Percentiles rank a stretch among this genome's conserved stretches.
phyloP scores from a whole-genome alignment of 495 filamentous ascomycete genomes.

The Venustampulla echinocandica region DNA sequence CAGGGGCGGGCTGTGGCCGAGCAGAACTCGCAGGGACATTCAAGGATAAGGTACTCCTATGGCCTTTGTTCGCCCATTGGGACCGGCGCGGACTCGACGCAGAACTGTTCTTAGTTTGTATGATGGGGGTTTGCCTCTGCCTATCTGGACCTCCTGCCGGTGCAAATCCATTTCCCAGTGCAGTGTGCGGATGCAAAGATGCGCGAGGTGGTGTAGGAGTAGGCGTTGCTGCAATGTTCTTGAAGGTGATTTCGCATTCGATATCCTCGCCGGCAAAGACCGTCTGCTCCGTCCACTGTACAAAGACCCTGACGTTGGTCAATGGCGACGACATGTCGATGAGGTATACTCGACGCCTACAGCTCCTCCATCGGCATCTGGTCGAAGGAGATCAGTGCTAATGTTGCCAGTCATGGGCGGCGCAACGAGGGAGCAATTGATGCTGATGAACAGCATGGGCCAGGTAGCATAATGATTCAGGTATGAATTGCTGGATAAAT shows the following conservation, averaged over 20 bases:
- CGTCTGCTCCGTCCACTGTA: constrained; percentile 81
- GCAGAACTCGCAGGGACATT: constrained; percentile 35
- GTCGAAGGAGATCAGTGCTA: constrained; percentile 18
- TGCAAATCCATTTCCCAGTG: constrained; percentile 22
- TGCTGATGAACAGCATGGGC: neutral
- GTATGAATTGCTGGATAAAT: neutral
- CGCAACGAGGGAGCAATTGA: constrained; percentile 13
- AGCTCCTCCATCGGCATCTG: constrained; percentile 16
- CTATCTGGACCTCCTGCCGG: constrained; percentile 29
- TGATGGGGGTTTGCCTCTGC: constrained; percentile 33
- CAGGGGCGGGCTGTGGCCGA: constrained; percentile 23
- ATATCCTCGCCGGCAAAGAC: constrained; percentile 94
- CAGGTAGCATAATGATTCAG: constrained; percentile 14
- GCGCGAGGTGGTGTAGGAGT: constrained; percentile 41
- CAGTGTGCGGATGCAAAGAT: constrained; percentile 33
- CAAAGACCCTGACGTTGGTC: constrained; percentile 82
- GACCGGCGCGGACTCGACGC: constrained; percentile 17
- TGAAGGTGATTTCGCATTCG: constrained; percentile 92
- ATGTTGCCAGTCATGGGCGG: constrained; percentile 21
- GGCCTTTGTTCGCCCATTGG: constrained; percentile 33
- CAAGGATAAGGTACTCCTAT: constrained; percentile 50
- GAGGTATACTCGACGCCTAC: neutral
- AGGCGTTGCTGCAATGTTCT: constrained; percentile 59
- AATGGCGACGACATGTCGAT: constrained; percentile 31
- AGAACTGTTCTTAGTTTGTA: constrained; percentile 27